Base-by-base conservation (phyloP, 305 asterid species). In the Ruellia speciosa region DNA sequence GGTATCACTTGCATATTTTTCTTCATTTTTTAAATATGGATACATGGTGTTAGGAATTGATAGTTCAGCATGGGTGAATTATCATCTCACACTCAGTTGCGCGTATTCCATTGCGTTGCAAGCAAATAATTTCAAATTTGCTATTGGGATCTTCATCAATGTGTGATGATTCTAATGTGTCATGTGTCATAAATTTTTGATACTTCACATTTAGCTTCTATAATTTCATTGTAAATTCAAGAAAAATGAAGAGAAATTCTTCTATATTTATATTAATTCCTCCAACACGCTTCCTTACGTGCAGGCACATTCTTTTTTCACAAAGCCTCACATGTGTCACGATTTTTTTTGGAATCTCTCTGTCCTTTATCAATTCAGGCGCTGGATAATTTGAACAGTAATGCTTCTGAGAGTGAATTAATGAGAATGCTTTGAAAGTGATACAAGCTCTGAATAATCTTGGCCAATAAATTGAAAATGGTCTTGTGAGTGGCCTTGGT, bases 401-500 rank as follows among this genome's bases (percentile, higher is more conserved):
- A 77, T 64, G 52, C 59, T 59, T 67, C 79, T 15, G 65, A 75
- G 52, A 62, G 49, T 53, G 84, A 78, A 68, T 73, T 65, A 65
- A 69, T 81, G 68, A 70, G 55, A 53, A 71, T 71, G 56, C 71
- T 92, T 77, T 75, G 77, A 73, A 79, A 63, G 78, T 73, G 6
- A 72, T 88, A 59, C 83, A 77, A 67, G 68, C 86, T 70, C 60
- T 88, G 75, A 66, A 81, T 71, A 59, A 65, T 72, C 84, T 92
- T 59, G 94, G 99, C 64, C 83, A 77, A 74, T 77, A 81, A 61
- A 77, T 92, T 31, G 75, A 77, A 14, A 92, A 82, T 77, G 96
- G 94, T 69, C 97, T 92, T 15, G 84, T 88, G 55, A 92, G 99
- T 64, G 99, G 99, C 54, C 86, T 92, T 52, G 86, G 99, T 49